Evolutionary conservation across 495 filamentous ascomycete genomes (phyloP).

Genomic region (Aspergillus campestris): DNA sequence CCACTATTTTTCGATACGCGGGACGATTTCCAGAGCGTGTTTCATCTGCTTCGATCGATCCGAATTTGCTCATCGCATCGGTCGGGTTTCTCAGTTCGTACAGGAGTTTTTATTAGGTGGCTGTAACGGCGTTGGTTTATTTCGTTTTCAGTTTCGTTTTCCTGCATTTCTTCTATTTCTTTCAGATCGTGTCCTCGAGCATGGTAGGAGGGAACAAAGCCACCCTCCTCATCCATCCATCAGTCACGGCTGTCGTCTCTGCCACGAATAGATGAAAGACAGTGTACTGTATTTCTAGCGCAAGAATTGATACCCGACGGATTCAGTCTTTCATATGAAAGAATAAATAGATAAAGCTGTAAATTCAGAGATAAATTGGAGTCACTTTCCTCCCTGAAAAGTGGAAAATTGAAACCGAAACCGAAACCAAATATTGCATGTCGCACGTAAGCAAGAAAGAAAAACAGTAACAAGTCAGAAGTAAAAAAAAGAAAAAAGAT

Average conservation of each 20-base stretch:
- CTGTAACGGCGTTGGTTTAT: conserved; percentile 1
- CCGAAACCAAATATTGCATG: neutral
- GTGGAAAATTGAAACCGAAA: no score
- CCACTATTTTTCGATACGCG: conserved; percentile 20
- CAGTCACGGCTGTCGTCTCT: no score
- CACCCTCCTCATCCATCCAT: no score
- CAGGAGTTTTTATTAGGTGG: conserved; percentile 6
- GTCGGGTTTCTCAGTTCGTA: conserved; percentile 4
- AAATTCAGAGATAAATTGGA: no score
- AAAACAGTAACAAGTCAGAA: conserved; percentile 4
- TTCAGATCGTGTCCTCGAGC: neutral
- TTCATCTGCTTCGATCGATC: conserved; percentile 2
- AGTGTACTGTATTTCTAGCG: conserved; percentile 11
- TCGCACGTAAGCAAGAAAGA: neutral
- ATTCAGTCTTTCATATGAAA: neutral
- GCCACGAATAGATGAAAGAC: neutral
- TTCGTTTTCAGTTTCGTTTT: conserved; percentile 6
- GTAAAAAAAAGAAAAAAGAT: conserved; percentile 1
- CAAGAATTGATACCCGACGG: conserved; percentile 17
- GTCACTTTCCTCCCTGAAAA: no score
- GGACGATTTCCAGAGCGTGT: conserved; percentile 11
- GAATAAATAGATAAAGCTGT: no score
- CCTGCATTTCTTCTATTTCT: neutral
- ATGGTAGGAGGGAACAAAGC: no score
- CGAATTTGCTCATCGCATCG: neutral